Evolutionary conservation across 192 early-diverging fungal genomes (phyloP).

Genomic region (Entrophospora sp.): DNA sequence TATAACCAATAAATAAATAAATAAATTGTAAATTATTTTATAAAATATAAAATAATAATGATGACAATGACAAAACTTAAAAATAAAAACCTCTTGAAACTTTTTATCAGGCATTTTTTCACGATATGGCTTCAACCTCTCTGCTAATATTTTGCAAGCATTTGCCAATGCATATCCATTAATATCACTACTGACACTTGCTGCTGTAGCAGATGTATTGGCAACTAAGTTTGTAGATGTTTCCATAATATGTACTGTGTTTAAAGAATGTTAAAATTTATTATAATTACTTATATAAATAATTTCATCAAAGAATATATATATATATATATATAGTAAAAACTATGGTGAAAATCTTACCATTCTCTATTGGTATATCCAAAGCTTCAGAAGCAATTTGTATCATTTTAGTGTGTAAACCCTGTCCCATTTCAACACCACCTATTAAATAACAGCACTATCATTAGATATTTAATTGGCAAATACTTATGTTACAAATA

Average conservation of each 20-base stretch:
- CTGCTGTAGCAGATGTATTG: constrained; percentile 75
- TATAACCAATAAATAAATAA: constrained; percentile 20
- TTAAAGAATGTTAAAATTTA: neutral
- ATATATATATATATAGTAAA: neutral
- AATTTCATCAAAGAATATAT: neutral
- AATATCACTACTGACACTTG: constrained; percentile 68
- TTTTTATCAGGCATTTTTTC: constrained; percentile 43
- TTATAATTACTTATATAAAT: no score
- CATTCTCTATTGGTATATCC: constrained; percentile 58
- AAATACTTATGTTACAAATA: neutral
- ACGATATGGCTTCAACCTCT: constrained; percentile 63
- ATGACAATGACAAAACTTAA: no score
- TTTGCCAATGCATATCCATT: constrained; percentile 77
- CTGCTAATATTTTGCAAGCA: constrained; percentile 65
- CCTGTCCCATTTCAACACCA: constrained; percentile 90
- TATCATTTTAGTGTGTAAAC: constrained; percentile 82
- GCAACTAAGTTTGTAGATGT: constrained; percentile 70
- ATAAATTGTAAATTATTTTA: neutral
- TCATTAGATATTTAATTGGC: neutral
- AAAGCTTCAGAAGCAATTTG: constrained; percentile 78
- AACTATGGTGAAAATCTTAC: neutral
- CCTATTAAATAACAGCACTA: neutral
- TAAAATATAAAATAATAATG: neutral
- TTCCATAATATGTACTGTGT: constrained; percentile 28
- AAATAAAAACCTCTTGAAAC: constrained; percentile 50